phyloP scores from a whole-genome alignment of 805 yeast genomes.

The Debaryomyces tyrocola region DNA sequence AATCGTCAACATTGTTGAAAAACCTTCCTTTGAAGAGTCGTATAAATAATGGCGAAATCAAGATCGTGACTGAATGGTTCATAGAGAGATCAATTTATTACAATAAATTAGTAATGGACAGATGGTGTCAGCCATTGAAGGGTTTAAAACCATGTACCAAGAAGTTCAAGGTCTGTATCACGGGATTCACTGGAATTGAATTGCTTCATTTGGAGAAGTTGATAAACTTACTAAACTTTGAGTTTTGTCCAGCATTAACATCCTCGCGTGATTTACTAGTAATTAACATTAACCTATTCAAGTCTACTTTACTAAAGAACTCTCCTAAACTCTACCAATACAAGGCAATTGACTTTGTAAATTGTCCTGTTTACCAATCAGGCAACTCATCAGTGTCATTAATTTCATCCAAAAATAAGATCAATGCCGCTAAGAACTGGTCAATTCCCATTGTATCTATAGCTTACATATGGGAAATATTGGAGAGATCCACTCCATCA shows the following conservation, averaged over 20 bases:
- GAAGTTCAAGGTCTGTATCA: slow-evolving; percentile 46
- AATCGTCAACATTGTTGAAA: slow-evolving; percentile 24
- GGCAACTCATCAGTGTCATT: slow-evolving; percentile 34
- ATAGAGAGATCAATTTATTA: slow-evolving; percentile 71
- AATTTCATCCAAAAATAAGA: slow-evolving; percentile 51
- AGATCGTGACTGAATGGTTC: slow-evolving; percentile 74
- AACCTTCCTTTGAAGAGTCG: slow-evolving; percentile 17
- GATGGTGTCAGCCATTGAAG: slow-evolving; percentile 62
- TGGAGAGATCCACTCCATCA: slow-evolving; percentile 30
- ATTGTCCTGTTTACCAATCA: slow-evolving; percentile 35
- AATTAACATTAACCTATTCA: slow-evolving; percentile 49
- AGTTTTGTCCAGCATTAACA: slow-evolving; percentile 48
- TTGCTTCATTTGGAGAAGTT: slow-evolving; percentile 68
- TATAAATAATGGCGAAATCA: slow-evolving; percentile 20
- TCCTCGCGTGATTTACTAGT: slow-evolving; percentile 56
- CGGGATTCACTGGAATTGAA: slow-evolving; percentile 81
- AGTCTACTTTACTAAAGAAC: slow-evolving; percentile 31
- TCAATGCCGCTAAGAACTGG: slow-evolving; percentile 59
- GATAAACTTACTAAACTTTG: slow-evolving; percentile 53
- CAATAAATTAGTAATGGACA: slow-evolving; percentile 47
- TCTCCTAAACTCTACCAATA: slow-evolving; percentile 45
- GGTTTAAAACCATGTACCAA: slow-evolving; percentile 25
- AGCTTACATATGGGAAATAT: slow-evolving; percentile 54
- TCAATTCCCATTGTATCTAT: slow-evolving; percentile 57
- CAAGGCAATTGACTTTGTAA: slow-evolving; percentile 27